Percentiles rank a stretch among this genome's conserved stretches.
Evolutionary conservation across 78 protist genomes (phyloP).

Genomic region (Anaeramoeba flamelloides): DNA sequence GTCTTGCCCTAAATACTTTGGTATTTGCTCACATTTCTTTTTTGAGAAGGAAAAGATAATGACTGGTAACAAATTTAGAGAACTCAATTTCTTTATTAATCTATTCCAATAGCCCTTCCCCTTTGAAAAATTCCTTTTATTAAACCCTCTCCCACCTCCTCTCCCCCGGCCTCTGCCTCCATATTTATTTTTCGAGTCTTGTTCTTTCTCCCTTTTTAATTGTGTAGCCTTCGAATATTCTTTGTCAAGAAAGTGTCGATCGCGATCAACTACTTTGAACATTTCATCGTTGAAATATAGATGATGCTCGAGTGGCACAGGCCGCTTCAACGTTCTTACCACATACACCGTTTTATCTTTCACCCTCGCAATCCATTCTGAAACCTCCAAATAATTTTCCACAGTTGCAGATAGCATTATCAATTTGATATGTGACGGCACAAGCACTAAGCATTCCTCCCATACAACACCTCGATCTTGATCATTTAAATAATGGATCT

Average conservation of each 20-base stretch:
- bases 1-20: background rate
- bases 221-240: background rate
- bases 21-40: background rate
- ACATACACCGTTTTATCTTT: conserved; percentile 39
- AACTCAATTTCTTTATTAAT: background rate
- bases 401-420: conserved; percentile 26
- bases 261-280: background rate
- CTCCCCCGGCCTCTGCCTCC: background rate
- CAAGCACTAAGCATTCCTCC: conserved; percentile 19
- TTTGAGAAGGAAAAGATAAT: background rate
- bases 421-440: background rate
- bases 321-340: conserved; percentile 50
- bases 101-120: background rate
- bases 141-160: background rate
- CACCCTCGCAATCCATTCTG: conserved; percentile 4
- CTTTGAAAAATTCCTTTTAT: too few species aligned
- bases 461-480: conserved; percentile 18
- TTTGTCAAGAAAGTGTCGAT: background rate
- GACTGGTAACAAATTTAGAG: background rate
- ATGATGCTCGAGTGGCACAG: conserved; percentile 76
- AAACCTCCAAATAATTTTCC: conserved; percentile 5
- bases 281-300: conserved; percentile 11
- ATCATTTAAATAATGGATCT: conserved; percentile 30
- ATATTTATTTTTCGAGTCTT: background rate
- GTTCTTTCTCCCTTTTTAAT: background rate